Evolutionary conservation across 495 filamentous ascomycete species (phyloP), one percentile per base, ranked within the genome.

Genomic region (Xylaria palmicola): DNA sequence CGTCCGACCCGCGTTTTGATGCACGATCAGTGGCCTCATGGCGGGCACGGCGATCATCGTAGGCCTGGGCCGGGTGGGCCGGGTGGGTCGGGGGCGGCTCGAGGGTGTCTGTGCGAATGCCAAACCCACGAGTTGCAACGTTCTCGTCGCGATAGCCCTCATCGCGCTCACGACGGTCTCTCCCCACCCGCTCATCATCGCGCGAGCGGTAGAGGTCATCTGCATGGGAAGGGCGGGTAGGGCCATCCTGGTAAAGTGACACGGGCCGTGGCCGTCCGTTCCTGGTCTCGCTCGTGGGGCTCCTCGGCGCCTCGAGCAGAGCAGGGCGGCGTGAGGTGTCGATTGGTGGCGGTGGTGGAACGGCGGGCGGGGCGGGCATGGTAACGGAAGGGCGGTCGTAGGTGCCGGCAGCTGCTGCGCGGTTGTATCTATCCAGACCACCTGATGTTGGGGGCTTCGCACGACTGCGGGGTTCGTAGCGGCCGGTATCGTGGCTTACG

Each of bases 401-500:
- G 3, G 74, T 67, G 1, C 76, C 76, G 15, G 67, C 68, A 6
- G 74, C 69, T 20, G 73, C 63, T 13, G 69, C 58, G 20, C 77
- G 72, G 45, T 72, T 74, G 13, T 88, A 67, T 54, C 80, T 86
- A 27, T 89, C 88, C 59, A 89, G 78, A 0, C 85, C 87, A 73
- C 84, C 76, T 3, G 82, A 83, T 10, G 86, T 79, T 9, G 86
- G 85, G 3, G 87, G 85, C 24, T 87, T 86, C 0, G 84, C 82
- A 12, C 83, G 63, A 65, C 64, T 47, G 79, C 80, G 60, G 22
- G 50, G 54, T 71, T 83, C 68, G 70, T 79, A 62, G 24, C 82
- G 83, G 3, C 76, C 69, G 50, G 82, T 59, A 32, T 88, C 86
- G 15, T 86, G 84, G 36, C 81, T 81, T 17, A 65, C 51, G 36